A percentile compares a stretch with the other conserved stretches of the same genome.
phyloP scores from a whole-genome alignment of 192 early-diverging fungal genomes.

The Coemansia aciculifera region DNA sequence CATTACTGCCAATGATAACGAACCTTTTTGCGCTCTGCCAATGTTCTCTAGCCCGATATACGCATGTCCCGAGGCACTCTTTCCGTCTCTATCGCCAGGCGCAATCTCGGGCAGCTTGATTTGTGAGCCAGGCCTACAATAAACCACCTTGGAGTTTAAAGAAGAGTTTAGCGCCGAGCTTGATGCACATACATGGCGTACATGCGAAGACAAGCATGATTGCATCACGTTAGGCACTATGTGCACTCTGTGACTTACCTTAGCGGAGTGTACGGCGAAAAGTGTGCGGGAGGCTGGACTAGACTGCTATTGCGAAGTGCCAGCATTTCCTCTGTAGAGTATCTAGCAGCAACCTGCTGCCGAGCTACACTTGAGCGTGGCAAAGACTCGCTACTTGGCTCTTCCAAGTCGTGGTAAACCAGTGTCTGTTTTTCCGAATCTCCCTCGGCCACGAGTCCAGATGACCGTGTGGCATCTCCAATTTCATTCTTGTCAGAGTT shows the following conservation, averaged over 20 bases:
- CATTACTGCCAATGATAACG: background rate
- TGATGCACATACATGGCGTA: background rate
- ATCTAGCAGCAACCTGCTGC: slow-evolving; percentile 12
- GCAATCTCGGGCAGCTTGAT: slow-evolving; percentile 27
- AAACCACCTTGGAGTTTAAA: background rate
- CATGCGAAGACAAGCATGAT: background rate
- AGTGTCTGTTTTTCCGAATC: background rate
- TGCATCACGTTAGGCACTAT: background rate
- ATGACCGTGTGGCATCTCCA: background rate
- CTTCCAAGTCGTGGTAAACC: background rate
- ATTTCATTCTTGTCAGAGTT: background rate
- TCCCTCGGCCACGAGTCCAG: background rate
- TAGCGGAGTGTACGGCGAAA: slow-evolving; percentile 39
- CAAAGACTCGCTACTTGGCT: background rate
- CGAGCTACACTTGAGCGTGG: background rate
- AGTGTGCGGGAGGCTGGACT: slow-evolving; percentile 22
- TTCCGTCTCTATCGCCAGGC: slow-evolving; percentile 9
- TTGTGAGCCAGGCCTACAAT: slow-evolving; percentile 41
- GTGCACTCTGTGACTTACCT: slow-evolving; percentile 30
- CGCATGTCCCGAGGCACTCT: background rate
- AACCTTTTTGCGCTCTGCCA: slow-evolving; percentile 18
- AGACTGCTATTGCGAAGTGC: slow-evolving; percentile 35
- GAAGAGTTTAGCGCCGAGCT: background rate
- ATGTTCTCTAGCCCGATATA: slow-evolving; percentile 37
- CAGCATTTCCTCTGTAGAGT: slow-evolving; percentile 39